Percentiles rank a stretch among this genome's conserved stretches.
Evolutionary conservation across 2,329 filamentous ascomycete species (phyloP).

Genomic region (Colletotrichum sp.): DNA sequence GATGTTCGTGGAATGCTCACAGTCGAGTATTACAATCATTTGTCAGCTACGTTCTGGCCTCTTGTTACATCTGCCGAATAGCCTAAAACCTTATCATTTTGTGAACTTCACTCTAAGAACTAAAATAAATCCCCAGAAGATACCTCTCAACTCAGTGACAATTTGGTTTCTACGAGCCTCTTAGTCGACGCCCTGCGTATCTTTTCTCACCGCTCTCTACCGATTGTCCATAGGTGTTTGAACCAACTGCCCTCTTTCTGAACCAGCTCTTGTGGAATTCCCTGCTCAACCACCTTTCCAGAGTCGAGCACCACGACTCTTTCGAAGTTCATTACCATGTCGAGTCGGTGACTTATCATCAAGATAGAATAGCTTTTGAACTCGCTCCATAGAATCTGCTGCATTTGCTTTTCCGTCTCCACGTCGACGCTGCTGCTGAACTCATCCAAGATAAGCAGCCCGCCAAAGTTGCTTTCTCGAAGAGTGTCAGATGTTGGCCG

Average conservation of each 20-base stretch:
- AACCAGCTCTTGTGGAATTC: not conserved
- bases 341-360: slow-evolving; percentile 38
- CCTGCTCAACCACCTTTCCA: slow-evolving; percentile 41
- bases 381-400: slow-evolving; percentile 25
- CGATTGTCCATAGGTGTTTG: not conserved
- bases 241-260: not conserved
- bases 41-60: not conserved
- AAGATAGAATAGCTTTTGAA: slow-evolving; percentile 35
- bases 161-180: not conserved
- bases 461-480: slow-evolving; percentile 32
- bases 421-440: slow-evolving; percentile 35
- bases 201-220: not conserved
- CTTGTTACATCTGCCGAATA: not conserved
- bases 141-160: not conserved
- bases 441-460: slow-evolving; percentile 36
- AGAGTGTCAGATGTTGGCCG: not conserved
- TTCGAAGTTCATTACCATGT: slow-evolving; percentile 52
- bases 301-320: slow-evolving; percentile 46
- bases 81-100: not conserved
- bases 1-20: not conserved
- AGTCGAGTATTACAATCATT: not conserved
- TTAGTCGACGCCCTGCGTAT: not conserved
- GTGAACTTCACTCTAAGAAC: not conserved
- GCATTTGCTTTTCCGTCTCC: slow-evolving; percentile 34
- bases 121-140: not conserved